Percentiles rank a stretch among this genome's conserved stretches.
Conservation (phyloP, 768 basidiomycete species). For the Mycena indigotica region DNA sequence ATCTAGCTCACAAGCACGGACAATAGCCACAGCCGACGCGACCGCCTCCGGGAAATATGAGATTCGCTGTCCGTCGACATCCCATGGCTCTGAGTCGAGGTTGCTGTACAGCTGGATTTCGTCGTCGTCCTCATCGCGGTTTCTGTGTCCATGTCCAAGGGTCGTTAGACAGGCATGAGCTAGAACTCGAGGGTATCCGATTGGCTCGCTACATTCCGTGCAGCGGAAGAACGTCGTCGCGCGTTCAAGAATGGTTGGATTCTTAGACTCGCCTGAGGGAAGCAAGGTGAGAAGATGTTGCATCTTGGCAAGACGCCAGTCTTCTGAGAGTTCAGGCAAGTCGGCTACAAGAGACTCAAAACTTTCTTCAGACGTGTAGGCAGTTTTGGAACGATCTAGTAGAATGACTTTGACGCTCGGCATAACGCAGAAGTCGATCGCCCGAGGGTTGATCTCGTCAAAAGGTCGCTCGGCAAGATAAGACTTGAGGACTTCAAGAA, state of each 20-base stretch:
- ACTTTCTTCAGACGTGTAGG: slow-evolving; percentile 20
- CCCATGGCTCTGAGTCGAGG: slow-evolving; percentile 27
- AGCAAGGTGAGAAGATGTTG: slow-evolving; percentile 22
- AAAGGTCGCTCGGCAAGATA: slow-evolving; percentile 20
- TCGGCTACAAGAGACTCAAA: slow-evolving; percentile 21
- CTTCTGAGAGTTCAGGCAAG: slow-evolving; percentile 20
- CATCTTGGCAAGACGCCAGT: slow-evolving; percentile 26
- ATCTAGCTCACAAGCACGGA: slow-evolving; percentile 22
- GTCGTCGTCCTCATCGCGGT: slow-evolving; percentile 26
- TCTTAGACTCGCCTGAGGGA: slow-evolving; percentile 12
- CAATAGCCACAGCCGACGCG: slow-evolving; percentile 18
- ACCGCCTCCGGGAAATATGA: slow-evolving; percentile 19
- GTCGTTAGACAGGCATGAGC: slow-evolving; percentile 25
- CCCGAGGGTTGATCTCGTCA: slow-evolving; percentile 24
- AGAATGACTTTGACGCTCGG: slow-evolving; percentile 27
- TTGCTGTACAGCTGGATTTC: slow-evolving; percentile 16
- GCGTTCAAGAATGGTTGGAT: slow-evolving; percentile 17
- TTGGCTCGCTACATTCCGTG: slow-evolving; percentile 26
- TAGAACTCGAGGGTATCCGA: slow-evolving; percentile 30
- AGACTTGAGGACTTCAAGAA: slow-evolving; percentile 22
- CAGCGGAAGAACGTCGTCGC: slow-evolving; percentile 32
- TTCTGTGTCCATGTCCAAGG: slow-evolving; percentile 26
- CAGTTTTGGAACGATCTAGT: slow-evolving; percentile 19
- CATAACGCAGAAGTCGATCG: slow-evolving; percentile 26
- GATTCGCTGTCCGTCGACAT: slow-evolving; percentile 20